A percentile compares a stretch with the other conserved stretches of the same genome.
Evolutionary conservation across 2,329 filamentous ascomycete genomes (phyloP).

Genomic region (Elsinoe fawcettii): DNA sequence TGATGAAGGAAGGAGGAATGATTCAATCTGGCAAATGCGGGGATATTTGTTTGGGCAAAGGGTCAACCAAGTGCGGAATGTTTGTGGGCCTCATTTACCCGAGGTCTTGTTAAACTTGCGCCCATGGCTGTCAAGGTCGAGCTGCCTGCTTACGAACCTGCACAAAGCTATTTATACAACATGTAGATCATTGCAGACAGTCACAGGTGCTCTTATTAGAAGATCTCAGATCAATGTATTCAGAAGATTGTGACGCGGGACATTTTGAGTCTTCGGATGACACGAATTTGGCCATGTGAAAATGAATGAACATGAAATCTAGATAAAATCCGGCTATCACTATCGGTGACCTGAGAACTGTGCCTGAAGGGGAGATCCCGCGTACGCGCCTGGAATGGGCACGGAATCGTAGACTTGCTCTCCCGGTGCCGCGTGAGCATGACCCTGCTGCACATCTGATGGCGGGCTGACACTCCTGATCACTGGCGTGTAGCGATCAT

Average conservation of each 20-base stretch:
- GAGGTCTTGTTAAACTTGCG: not conserved
- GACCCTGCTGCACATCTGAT: slow-evolving; percentile 49
- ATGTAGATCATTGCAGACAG: not conserved
- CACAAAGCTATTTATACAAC: not conserved
- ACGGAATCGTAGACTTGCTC: slow-evolving; percentile 81
- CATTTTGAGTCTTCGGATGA: not conserved
- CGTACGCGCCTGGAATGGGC: slow-evolving; percentile 80
- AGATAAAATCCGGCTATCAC: not conserved
- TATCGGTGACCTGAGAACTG: slow-evolving; percentile 9
- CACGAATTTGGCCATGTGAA: not conserved
- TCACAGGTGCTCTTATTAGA: not conserved
- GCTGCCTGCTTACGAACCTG: too few relatives aligned
- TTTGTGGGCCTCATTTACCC: not conserved
- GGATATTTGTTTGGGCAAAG: not conserved
- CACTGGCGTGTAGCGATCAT: slow-evolving; percentile 15
- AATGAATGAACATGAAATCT: slow-evolving; percentile 6
- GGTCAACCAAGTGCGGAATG: not conserved
- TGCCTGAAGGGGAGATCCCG: not conserved
- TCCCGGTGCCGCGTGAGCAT: slow-evolving; percentile 63
- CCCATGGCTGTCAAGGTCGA: not conserved
- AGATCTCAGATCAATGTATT: not conserved
- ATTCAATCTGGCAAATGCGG: too few relatives aligned
- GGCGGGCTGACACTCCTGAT: slow-evolving; percentile 21
- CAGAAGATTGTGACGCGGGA: not conserved
- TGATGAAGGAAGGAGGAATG: too few relatives aligned